These are phyloP conservation scores for Casuarina equisetifolia DNA, from an alignment of 306 rosid species.

Conservation along the genomic window DNA sequence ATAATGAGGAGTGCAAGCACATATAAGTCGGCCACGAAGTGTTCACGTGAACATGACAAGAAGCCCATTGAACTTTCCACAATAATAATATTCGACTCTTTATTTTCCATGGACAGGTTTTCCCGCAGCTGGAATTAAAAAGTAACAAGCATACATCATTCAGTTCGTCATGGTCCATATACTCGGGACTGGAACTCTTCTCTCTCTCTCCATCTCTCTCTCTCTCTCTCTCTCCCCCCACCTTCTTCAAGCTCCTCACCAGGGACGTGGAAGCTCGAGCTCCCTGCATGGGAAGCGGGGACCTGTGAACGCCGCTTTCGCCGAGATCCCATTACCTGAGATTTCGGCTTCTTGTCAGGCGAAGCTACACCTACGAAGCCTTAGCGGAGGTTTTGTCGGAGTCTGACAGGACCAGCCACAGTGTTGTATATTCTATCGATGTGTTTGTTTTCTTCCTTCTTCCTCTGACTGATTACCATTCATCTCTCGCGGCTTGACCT, in stretches of 20 bases:
- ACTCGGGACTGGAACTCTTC: neutral
- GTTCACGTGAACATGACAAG: too few species aligned
- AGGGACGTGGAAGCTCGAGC: neutral
- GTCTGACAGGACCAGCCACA: slow-evolving; percentile 3
- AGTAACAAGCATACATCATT: slow-evolving; percentile 9
- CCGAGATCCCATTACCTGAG: slow-evolving; percentile 12
- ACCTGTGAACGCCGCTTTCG: slow-evolving; percentile 16
- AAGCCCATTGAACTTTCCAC: too few species aligned
- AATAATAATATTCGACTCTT: too few species aligned
- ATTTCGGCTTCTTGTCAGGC: slow-evolving; percentile 19
- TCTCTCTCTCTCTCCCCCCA: neutral
- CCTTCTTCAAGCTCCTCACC: neutral
- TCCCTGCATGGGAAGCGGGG: slow-evolving; percentile 9
- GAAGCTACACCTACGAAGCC: slow-evolving; percentile 10
- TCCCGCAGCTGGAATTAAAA: too few species aligned
- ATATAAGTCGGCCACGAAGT: too few species aligned
- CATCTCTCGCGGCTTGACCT: neutral
- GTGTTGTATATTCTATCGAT: neutral
- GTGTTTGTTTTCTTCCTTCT: neutral
- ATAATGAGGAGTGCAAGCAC: too few species aligned
- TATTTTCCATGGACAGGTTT: too few species aligned
- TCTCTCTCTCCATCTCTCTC: neutral
- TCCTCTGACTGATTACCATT: neutral
- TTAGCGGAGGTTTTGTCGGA: slow-evolving; percentile 25
- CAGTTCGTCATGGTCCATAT: slow-evolving; percentile 27